Percentiles rank a stretch among this genome's conserved stretches.
phyloP scores from a whole-genome alignment of 768 basidiomycete genomes.

The Amanita rubescens region DNA sequence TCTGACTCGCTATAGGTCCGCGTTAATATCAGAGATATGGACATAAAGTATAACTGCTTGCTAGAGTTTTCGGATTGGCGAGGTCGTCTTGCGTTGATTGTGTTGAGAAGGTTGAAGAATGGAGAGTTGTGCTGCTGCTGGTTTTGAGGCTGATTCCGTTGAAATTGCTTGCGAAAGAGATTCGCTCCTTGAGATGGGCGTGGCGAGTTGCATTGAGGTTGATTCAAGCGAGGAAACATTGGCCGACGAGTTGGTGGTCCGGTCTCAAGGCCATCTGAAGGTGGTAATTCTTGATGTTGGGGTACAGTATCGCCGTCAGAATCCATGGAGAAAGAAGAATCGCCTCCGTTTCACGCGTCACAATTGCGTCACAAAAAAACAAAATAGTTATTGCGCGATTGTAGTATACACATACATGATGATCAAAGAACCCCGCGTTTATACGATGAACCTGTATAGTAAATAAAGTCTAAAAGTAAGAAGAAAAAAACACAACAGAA shows the following conservation, averaged over 20 bases:
- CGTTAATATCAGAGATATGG: neutral
- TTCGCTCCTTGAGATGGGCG: neutral
- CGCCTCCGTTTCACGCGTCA: neutral
- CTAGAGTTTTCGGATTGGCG: neutral
- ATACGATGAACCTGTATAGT: neutral
- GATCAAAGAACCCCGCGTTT: neutral
- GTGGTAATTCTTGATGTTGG: neutral
- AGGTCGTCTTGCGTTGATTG: neutral
- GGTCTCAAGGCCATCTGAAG: neutral
- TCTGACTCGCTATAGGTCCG: neutral
- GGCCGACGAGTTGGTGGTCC: neutral
- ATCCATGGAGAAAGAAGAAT: neutral
- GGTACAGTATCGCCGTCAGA: slow-evolving; percentile 1
- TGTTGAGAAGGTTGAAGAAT: slow-evolving; percentile 8
- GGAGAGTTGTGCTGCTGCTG: neutral
- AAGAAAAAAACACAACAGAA: neutral
- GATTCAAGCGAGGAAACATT: neutral
- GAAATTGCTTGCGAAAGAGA: slow-evolving; percentile 1
- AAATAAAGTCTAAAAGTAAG: neutral
- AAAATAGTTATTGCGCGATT: neutral
- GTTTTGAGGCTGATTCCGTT: neutral
- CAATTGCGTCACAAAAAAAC: neutral
- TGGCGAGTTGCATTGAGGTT: neutral
- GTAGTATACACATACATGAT: neutral
- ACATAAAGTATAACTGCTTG: neutral